These are phyloP conservation scores for Thamnidium elegans DNA, from an alignment of 192 early-diverging fungal species.

Conservation along the genomic window DNA sequence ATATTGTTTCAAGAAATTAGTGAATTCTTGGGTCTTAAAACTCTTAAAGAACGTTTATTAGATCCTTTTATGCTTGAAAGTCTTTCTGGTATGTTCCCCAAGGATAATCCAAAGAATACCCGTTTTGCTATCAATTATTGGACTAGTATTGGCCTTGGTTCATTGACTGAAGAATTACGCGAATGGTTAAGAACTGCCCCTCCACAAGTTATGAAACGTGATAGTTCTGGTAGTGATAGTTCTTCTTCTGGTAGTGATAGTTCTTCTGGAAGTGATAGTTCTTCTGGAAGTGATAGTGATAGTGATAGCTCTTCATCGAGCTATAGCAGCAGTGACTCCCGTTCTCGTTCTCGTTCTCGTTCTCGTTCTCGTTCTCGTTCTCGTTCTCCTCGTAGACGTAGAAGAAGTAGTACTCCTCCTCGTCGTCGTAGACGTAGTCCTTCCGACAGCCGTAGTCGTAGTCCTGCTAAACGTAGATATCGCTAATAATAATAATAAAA, in stretches of 20 bases:
- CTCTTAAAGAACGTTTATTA: constrained; percentile 67
- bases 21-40: constrained; percentile 78
- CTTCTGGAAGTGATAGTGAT: constrained; percentile 17
- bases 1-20: constrained; percentile 89
- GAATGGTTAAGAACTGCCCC: constrained; percentile 61
- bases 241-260: constrained; percentile 29
- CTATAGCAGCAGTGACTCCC: neutral
- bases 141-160: constrained; percentile 90
- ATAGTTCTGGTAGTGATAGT: constrained; percentile 35
- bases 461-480: neutral
- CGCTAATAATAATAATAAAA: too few relatives aligned
- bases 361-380: neutral
- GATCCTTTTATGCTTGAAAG: constrained; percentile 71
- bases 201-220: constrained; percentile 61
- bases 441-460: neutral
- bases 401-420: neutral
- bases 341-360: neutral
- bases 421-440: neutral
- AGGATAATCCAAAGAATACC: constrained; percentile 79
- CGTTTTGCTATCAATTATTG: constrained; percentile 99
- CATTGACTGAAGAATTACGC: constrained; percentile 88
- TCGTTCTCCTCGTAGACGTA: neutral
- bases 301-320: neutral
- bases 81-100: constrained; percentile 88
- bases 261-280: constrained; percentile 33